Evolutionary conservation across 805 yeast genomes (phyloP), one percentile per base, ranked within the genome.

Genomic region (Lipomyces yamanashiensis): DNA sequence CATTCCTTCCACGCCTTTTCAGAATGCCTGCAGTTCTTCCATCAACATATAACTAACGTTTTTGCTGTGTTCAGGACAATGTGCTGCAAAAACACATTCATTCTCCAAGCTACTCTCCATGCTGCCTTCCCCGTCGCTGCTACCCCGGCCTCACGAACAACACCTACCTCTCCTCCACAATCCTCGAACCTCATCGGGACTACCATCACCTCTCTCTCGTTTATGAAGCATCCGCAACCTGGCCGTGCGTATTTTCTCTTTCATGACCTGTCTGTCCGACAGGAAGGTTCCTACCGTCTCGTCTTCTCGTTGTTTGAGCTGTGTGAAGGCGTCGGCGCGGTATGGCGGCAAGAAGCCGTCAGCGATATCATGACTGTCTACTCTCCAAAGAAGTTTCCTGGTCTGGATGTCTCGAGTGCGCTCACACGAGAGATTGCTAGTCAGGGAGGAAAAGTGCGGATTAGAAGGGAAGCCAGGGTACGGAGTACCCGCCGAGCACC

Each of bases 311-410:
- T 74, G 2, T 75, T 66, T 63, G 77, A 75, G 58, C 63, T 71
- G 34, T 65, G 67, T 33, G 58, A 69, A 13, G 54, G 47, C n/a
- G 52, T 59, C 2, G 64, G 66, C n/a, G 58, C 58, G 4, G 64
- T 72, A 33, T 63, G 65, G 58, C 54, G 70, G 8, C 71, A 69
- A 5, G 63, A 61, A 41, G 67, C 67, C 10, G 56, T 61, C 40
- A 68, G 74, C 2, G 67, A 71, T 50, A 52, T 66, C 19, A 59
- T 75, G 44, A 64, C 71, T 17, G 76, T 72, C 8, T 75, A 74
- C 63, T 68, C 73, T 12, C 76, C 78, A 8, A 75, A 75, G 62
- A 66, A 69, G 45, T 75, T 75, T 59, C 78, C 78, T 12, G 78
- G 78, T 8, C 69, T 75, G 23, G 71, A 67, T 52, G 71, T 72